phyloP scores from a whole-genome alignment of 2,329 filamentous ascomycete genomes.

The Colletotrichum sansevieriae region DNA sequence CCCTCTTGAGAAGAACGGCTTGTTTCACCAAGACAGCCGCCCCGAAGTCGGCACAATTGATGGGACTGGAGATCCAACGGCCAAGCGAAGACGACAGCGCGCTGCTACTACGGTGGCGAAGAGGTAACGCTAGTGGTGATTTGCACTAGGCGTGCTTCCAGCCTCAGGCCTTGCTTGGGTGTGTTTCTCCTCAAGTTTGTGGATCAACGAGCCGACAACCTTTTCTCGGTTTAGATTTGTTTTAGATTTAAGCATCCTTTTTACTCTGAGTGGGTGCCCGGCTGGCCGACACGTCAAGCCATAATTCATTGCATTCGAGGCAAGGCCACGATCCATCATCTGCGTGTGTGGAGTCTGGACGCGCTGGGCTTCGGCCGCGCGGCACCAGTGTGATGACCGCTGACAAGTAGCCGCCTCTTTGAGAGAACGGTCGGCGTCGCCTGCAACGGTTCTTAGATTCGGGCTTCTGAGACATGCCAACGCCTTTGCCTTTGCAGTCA shows the following conservation, averaged over 20 bases:
- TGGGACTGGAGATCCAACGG: conserved; percentile 21
- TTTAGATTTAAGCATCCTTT: conserved; percentile 34
- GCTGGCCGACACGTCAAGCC: conserved; percentile 1
- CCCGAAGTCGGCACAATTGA: conserved; percentile 1
- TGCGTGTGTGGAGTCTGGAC: conserved; percentile 5
- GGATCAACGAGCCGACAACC: conserved; percentile 26
- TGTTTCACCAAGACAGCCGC: conserved; percentile 34
- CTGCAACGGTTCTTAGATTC: not conserved
- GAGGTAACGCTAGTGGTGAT: conserved; percentile 30
- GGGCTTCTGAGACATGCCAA: conserved; percentile 21
- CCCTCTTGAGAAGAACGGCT: conserved; percentile 2
- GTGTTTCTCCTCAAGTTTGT: conserved; percentile 13
- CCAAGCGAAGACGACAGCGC: conserved; percentile 15
- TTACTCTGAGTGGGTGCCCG: conserved; percentile 9
- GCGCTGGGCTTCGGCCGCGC: conserved; percentile 34
- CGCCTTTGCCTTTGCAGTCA: not conserved
- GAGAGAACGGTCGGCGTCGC: conserved; percentile 3
- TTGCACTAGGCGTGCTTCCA: conserved; percentile 15
- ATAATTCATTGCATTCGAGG: not conserved
- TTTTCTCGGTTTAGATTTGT: conserved; percentile 31
- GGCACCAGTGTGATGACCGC: conserved; percentile 24
- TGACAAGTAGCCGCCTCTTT: conserved; percentile 8
- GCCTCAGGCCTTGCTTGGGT: conserved; percentile 16
- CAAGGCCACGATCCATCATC: not conserved
- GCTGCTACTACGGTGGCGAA: conserved; percentile 29